Evolutionary conservation across 768 basidiomycete species (phyloP).

Genomic region (Xerocomellus dryophilus): DNA sequence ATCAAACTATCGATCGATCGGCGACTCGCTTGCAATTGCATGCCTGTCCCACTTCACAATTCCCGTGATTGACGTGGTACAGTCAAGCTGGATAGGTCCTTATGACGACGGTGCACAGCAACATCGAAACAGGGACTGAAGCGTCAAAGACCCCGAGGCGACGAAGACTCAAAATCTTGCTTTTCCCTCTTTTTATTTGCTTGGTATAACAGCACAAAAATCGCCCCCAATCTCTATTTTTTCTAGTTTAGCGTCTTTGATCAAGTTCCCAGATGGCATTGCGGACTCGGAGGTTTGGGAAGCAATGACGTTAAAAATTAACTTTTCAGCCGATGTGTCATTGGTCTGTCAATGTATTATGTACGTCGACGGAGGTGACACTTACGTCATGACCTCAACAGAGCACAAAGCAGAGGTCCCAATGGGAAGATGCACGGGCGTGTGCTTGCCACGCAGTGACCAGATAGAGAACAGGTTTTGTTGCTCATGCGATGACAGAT

Average conservation of each 20-base stretch:
- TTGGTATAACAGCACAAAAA: too few species aligned
- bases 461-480: constrained; percentile 4
- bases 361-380: not conserved
- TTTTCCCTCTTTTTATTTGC: not conserved
- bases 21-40: not conserved
- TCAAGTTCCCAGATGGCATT: not conserved
- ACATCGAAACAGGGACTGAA: not conserved
- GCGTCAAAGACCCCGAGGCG: not conserved
- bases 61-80: not conserved
- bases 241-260: not conserved
- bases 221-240: too few species aligned
- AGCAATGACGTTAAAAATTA: not conserved
- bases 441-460: not conserved
- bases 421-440: not conserved
- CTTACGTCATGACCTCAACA: constrained; percentile 1
- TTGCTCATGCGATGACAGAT: constrained; percentile 25
- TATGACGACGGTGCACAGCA: not conserved
- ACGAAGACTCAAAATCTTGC: not conserved
- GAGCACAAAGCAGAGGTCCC: not conserved
- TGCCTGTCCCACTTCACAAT: not conserved
- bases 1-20: not conserved
- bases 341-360: not conserved
- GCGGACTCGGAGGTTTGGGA: not conserved
- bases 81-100: not conserved
- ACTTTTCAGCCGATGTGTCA: constrained; percentile 3